These are phyloP conservation scores for Pogostemon cablin DNA, from an alignment of 257 asterid genomes.

Conservation along the genomic window DNA sequence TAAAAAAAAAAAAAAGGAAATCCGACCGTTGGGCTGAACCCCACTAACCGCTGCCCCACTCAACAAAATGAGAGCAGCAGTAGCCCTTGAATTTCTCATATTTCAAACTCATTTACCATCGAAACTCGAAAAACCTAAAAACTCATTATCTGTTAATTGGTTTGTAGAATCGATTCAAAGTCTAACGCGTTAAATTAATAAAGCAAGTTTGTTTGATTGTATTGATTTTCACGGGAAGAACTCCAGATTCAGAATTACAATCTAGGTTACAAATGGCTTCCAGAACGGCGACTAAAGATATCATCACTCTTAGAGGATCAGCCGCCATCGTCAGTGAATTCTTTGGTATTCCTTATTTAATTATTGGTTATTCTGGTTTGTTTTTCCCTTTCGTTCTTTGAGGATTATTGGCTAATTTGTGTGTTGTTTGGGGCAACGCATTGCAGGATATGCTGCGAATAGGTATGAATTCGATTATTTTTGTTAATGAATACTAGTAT, in stretches of 20 bases:
- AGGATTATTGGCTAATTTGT: slow-evolving; percentile 26
- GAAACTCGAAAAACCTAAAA: neutral
- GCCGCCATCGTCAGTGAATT: slow-evolving; percentile 90
- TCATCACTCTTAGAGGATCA: slow-evolving; percentile 92
- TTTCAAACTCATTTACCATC: slow-evolving; percentile 6
- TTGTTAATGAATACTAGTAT: neutral
- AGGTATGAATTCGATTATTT: slow-evolving; percentile 45
- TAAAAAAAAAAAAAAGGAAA: neutral
- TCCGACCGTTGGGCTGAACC: slow-evolving; percentile 20
- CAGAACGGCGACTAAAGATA: slow-evolving; percentile 73
- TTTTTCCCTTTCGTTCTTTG: neutral
- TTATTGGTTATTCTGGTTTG: neutral
- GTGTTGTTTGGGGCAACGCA: slow-evolving; percentile 21
- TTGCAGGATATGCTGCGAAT: slow-evolving; percentile 91
- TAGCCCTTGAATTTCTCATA: slow-evolving; percentile 33
- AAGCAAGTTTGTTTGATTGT: neutral
- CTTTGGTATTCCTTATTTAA: slow-evolving; percentile 54
- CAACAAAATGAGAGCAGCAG: slow-evolving; percentile 21
- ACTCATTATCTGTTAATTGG: slow-evolving; percentile 5
- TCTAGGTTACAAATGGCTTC: slow-evolving; percentile 58
- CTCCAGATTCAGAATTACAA: neutral
- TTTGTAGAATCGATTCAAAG: neutral
- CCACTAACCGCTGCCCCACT: neutral
- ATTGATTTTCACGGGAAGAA: neutral
- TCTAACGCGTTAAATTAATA: neutral